A percentile compares a stretch with the other conserved stretches of the same genome.
phyloP scores from a whole-genome alignment of 495 filamentous ascomycete genomes.

The Saxophila tyrrhenica region DNA sequence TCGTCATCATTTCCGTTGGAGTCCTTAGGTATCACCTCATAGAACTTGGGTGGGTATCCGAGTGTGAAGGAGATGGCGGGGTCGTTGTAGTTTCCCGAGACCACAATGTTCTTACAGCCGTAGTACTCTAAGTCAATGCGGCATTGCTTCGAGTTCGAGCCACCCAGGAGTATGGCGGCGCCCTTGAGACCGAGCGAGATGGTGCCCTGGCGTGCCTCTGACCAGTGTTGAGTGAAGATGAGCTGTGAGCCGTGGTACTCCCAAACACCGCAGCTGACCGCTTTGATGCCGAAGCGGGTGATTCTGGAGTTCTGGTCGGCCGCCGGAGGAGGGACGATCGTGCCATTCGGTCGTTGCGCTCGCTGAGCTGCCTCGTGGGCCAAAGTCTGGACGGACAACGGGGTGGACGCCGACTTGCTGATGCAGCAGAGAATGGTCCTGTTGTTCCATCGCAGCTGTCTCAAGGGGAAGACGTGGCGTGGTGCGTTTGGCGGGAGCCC shows the following conservation, averaged over 20 bases:
- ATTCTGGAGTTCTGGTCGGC: neutral
- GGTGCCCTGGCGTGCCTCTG: conserved; percentile 4
- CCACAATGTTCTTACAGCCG: conserved; percentile 13
- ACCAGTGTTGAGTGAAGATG: conserved; percentile 12
- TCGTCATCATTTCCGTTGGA: neutral
- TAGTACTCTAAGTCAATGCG: conserved; percentile 20
- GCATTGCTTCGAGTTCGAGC: neutral
- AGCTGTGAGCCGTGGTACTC: conserved; percentile 11
- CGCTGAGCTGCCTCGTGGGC: neutral
- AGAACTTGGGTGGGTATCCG: conserved; percentile 15
- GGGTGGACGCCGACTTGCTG: neutral
- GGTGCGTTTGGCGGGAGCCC: conserved; percentile 5
- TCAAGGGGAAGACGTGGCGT: neutral
- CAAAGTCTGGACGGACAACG: conserved; percentile 5
- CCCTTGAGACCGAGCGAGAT: conserved; percentile 17
- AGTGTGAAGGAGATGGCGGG: conserved; percentile 17
- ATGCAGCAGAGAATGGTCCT: neutral
- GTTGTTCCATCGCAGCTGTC: conserved; percentile 1
- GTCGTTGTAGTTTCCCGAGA: conserved; percentile 7
- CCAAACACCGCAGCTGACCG: conserved; percentile 16
- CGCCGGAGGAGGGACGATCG: neutral
- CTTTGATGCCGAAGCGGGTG: conserved; percentile 4
- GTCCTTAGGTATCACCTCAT: neutral
- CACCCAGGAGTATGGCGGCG: conserved; percentile 11
- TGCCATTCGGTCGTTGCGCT: neutral